phyloP scores from a whole-genome alignment of 148 eudicot species.

The Rhododendron henanense region DNA sequence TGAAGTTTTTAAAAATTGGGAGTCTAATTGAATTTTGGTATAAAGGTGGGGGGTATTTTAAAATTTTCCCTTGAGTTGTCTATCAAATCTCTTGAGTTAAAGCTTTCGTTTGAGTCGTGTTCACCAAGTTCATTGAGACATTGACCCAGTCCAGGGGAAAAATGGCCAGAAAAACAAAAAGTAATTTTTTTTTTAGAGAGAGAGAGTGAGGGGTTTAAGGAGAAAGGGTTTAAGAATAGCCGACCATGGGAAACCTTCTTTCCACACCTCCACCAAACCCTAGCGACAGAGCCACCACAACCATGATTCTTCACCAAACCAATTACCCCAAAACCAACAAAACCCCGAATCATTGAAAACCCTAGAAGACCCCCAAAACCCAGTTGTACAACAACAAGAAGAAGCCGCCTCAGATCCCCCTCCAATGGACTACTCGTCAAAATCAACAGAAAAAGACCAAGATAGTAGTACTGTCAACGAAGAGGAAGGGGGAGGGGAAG shows the following conservation, averaged over 20 bases:
- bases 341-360: not conserved
- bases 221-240: not conserved
- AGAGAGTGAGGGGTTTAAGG: not conserved
- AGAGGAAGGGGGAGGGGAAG: conserved; percentile 19
- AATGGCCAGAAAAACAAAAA: not conserved
- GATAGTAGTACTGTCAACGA: not conserved
- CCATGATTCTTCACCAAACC: not conserved
- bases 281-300: not conserved
- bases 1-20: too few species aligned
- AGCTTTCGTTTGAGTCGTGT: not conserved
- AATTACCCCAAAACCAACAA: not conserved
- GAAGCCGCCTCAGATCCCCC: not conserved
- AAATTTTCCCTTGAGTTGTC: too few species aligned
- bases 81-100: too few species aligned
- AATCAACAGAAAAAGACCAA: not conserved
- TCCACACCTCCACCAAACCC: not conserved
- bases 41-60: too few species aligned
- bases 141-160: not conserved
- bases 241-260: not conserved
- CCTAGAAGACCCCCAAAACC: conserved; percentile 14
- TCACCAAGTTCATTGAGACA: not conserved
- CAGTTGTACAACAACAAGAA: not conserved
- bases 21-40: too few species aligned
- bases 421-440: not conserved
- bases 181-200: not conserved